Evolutionary conservation across 192 early-diverging fungal species (phyloP).

Genomic region (Podila horticola): DNA sequence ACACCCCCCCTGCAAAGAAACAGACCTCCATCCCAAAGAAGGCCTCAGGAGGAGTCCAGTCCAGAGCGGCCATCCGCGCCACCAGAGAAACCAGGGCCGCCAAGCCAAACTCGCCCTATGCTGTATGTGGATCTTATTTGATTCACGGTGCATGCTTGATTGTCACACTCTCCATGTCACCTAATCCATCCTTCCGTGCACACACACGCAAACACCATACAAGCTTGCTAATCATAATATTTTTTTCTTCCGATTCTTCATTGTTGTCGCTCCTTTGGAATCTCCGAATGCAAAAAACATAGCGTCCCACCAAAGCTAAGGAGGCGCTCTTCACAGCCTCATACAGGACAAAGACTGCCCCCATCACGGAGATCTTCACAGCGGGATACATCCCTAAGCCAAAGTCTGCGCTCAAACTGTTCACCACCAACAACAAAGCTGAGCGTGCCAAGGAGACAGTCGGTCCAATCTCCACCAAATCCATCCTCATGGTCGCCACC

Average conservation of each 20-base stretch:
- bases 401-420: constrained; percentile 24
- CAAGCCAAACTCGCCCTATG: constrained; percentile 35
- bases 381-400: constrained; percentile 47
- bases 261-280: not conserved
- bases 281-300: not conserved
- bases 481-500: not conserved
- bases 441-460: constrained; percentile 1
- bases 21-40: constrained; percentile 16
- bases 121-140: constrained; percentile 15
- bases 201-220: not conserved
- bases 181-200: too few relatives aligned
- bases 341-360: constrained; percentile 33
- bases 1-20: not conserved
- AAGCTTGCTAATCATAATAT: not conserved
- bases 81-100: constrained; percentile 4
- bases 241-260: too few relatives aligned
- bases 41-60: constrained; percentile 7
- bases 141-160: not conserved
- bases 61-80: constrained; percentile 18
- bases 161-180: not conserved
- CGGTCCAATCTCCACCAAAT: constrained; percentile 1
- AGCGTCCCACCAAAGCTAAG: constrained; percentile 12
- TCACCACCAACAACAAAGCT: constrained; percentile 38
- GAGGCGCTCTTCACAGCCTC: constrained; percentile 47
- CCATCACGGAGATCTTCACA: constrained; percentile 44